Percentiles rank a stretch among this genome's conserved stretches.
These are phyloP conservation scores for Diphasiastrum complanatum DNA, from an alignment of 83 land plant genomes.

Conservation along the genomic window DNA sequence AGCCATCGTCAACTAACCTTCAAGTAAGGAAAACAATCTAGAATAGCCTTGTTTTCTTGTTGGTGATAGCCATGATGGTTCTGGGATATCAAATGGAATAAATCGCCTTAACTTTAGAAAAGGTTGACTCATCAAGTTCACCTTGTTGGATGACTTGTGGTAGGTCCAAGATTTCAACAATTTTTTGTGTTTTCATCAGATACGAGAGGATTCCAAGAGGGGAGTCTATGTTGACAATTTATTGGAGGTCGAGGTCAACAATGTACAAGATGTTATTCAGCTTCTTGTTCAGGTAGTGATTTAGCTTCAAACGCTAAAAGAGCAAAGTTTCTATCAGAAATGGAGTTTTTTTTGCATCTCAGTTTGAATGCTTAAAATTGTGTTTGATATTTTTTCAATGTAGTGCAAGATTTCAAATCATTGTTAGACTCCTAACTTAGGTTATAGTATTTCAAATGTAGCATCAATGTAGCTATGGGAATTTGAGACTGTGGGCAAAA, in stretches of 20 bases:
- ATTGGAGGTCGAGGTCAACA: conserved; percentile 35
- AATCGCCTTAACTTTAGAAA: neutral
- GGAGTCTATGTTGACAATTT: conserved; percentile 41
- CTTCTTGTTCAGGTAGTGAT: conserved; percentile 28
- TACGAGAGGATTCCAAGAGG: conserved; percentile 31
- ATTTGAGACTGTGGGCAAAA: no score
- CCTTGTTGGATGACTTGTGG: neutral
- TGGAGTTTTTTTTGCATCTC: no score
- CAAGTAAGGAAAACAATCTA: conserved; percentile 19
- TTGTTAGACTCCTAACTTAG: no score
- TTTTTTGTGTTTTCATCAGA: conserved; percentile 12
- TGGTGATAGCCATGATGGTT: neutral
- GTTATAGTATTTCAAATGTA: no score
- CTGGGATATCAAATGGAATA: neutral
- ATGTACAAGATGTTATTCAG: conserved; percentile 25
- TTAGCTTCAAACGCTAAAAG: no score
- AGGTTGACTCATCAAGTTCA: neutral
- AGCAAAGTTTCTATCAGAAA: no score
- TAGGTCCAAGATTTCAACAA: neutral
- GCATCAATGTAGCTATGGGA: no score
- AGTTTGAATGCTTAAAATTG: no score
- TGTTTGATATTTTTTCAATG: no score
- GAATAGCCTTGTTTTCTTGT: neutral
- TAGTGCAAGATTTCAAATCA: no score
- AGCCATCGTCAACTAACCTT: conserved; percentile 36